Evolutionary conservation across 805 yeast species (phyloP), one percentile per base, ranked within the genome.

Genomic region (Helenozyma rhizophorensis): DNA sequence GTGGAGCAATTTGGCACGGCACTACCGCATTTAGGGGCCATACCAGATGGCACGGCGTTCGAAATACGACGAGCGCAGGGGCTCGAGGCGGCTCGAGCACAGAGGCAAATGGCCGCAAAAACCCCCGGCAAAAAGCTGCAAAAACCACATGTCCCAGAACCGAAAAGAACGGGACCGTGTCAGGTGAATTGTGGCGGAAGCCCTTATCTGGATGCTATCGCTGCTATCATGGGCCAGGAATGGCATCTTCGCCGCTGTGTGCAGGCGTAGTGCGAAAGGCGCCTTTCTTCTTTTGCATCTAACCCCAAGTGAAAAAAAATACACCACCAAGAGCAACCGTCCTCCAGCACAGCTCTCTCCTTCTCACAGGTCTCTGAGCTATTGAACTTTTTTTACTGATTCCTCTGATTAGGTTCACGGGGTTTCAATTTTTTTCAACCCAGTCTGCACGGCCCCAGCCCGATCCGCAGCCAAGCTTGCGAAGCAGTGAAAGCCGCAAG

Each of bases 361-460:
- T 9, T 10, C 9, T 14, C 17, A 12, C 11, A 17, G 21, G 26
- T 23, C 22, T 15, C 18, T 25, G 15, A 16, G 33, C 22, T 11
- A 13, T 16, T 14, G n/a, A 24, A 16, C 18, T 14, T 11, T 11
- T 26, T 14, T 10, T 21, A 21, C 22, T 16, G 28, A 34, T 15
- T 21, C 39, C 45, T 43, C 49, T 41, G 48, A 45, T 41, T 41
- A 25, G 28, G 43, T 45, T 45, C 50, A 41, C 46, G 50, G 38
- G 47, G 50, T 34, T 31, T 36, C 37, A 25, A n/a, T 29, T 32
- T 36, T 28, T n/a, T n/a, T n/a, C n/a, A n/a, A n/a, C n/a, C n/a
- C n/a, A n/a, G n/a, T n/a, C n/a, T n/a, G n/a, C n/a, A n/a, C n/a
- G n/a, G n/a, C n/a, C n/a, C n/a, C n/a, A n/a, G n/a, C n/a, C n/a